Conservation (phyloP, 306 rosid species). For the Castanea crenata region DNA sequence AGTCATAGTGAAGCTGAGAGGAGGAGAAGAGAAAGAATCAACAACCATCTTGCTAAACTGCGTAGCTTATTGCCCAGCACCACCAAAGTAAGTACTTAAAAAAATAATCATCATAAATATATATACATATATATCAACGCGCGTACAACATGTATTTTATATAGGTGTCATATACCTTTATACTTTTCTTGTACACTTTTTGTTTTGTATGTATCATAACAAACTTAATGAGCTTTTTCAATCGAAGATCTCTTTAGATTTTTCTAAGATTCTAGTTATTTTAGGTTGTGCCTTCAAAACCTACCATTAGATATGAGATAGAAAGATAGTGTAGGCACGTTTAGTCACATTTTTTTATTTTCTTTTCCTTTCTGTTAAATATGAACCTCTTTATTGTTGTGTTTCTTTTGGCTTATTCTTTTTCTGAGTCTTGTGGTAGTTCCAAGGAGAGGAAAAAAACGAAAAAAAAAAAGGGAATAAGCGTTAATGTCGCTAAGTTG, state of each 20-base stretch:
- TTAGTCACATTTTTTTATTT: conserved; percentile 23
- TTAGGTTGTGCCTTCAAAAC: conserved; percentile 32
- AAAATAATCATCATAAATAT: neutral
- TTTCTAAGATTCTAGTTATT: conserved; percentile 30
- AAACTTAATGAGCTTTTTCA: conserved; percentile 8
- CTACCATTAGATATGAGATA: conserved; percentile 28
- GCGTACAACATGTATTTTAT: conserved; percentile 27
- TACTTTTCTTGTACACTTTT: conserved; percentile 9
- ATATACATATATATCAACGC: conserved; percentile 12
- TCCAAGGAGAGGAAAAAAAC: conserved; percentile 48
- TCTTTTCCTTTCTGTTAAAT: conserved; percentile 18
- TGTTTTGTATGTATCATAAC: conserved; percentile 9
- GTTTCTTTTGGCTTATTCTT: conserved; percentile 14
- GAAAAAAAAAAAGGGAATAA: conserved; percentile 28
- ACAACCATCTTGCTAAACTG: conserved; percentile 84
- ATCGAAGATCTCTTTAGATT: conserved; percentile 32
- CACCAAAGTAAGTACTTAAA: conserved; percentile 67
- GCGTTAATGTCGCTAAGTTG: conserved; percentile 68
- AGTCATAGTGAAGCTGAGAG: conserved; percentile 94
- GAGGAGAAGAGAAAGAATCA: conserved; percentile 92
- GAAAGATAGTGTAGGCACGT: neutral
- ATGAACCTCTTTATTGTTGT: conserved; percentile 23
- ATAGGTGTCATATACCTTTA: conserved; percentile 3
- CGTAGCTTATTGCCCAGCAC: conserved; percentile 87
- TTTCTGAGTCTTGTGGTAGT: conserved; percentile 47